These are phyloP conservation scores for Harringtonia aguacate DNA, from an alignment of 2,329 filamentous ascomycete genomes.

Conservation along the genomic window DNA sequence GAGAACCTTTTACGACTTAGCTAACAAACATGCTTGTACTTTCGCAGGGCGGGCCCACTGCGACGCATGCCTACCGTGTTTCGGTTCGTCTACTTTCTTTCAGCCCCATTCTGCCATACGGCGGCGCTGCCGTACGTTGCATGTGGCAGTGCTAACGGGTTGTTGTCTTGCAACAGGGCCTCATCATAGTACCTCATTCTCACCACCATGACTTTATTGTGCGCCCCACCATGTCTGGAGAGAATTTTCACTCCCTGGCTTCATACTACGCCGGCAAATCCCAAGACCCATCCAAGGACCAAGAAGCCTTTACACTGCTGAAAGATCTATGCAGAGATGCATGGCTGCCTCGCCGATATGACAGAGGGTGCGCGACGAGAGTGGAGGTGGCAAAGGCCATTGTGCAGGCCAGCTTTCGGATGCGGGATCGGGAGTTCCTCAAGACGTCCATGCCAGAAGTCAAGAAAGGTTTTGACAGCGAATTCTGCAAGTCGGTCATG, in stretches of 20 bases:
- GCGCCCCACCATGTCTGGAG: background rate
- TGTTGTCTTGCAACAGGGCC: background rate
- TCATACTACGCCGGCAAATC: background rate
- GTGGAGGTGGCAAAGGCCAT: background rate
- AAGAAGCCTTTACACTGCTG: background rate
- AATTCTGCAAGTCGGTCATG: background rate
- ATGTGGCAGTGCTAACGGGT: background rate
- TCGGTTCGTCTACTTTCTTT: background rate
- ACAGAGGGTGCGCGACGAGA: background rate
- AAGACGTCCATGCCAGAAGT: background rate
- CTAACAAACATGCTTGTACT: background rate
- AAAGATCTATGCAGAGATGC: background rate
- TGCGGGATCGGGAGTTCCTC: background rate
- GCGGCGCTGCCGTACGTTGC: background rate
- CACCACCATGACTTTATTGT: background rate
- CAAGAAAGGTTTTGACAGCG: background rate
- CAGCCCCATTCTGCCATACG: background rate
- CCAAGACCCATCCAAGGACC: background rate
- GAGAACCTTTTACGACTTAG: background rate
- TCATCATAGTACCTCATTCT: background rate
- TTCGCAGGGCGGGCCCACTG: background rate
- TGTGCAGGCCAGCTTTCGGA: background rate
- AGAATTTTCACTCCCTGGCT: background rate
- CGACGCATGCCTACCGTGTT: slow-evolving; percentile 1
- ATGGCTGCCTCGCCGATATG: background rate